Percentiles rank a stretch among this genome's conserved stretches.
Evolutionary conservation across 805 yeast species (phyloP).

Genomic region (Saccharomycopsis capsularis): DNA sequence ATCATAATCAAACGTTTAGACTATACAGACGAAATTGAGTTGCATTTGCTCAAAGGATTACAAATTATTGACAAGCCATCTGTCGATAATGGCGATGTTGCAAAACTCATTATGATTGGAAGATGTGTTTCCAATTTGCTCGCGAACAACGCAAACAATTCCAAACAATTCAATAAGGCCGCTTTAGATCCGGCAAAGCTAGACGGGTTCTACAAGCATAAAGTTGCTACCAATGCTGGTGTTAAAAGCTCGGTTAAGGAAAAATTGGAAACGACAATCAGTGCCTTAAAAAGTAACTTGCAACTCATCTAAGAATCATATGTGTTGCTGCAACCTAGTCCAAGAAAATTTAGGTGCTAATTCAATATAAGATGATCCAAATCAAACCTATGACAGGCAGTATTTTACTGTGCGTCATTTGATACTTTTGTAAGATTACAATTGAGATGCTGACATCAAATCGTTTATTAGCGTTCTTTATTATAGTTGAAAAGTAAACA

Average conservation of each 20-base stretch:
- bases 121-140: constrained; percentile 20
- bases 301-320: no score
- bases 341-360: no score
- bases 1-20: constrained; percentile 15
- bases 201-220: constrained; percentile 7
- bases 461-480: background rate
- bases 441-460: no score
- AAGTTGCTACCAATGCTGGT: constrained; percentile 2
- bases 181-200: constrained; percentile 5
- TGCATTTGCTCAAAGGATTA: constrained; percentile 7
- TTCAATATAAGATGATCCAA: no score
- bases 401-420: no score
- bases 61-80: constrained; percentile 1
- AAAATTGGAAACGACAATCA: constrained; percentile 16
- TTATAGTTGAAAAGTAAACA: background rate
- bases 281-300: constrained; percentile 15
- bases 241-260: constrained; percentile 19
- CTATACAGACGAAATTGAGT: constrained; percentile 6
- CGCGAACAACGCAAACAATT: constrained; percentile 3
- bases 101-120: constrained; percentile 17
- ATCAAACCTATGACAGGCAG: no score
- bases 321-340: no score
- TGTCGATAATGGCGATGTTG: constrained; percentile 10
- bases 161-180: constrained; percentile 2
- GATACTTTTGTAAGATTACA: no score